These are phyloP conservation scores for Macrolepiota fuliginosa DNA, from an alignment of 768 basidiomycete species.

Conservation along the genomic window DNA sequence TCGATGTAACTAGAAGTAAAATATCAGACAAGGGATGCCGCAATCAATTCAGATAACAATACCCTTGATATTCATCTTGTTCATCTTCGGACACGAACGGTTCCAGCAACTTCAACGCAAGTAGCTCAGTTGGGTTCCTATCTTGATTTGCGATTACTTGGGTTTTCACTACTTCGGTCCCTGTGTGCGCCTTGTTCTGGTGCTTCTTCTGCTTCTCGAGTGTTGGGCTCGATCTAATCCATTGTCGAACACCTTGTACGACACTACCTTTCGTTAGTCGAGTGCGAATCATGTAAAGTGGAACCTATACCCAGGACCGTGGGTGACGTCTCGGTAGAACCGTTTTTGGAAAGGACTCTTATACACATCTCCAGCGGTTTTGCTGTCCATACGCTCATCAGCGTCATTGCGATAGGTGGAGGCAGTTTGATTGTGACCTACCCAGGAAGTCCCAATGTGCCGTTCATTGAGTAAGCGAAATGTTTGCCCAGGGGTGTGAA, in stretches of 20 bases:
- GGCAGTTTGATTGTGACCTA: constrained; percentile 27
- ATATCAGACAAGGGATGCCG: not conserved
- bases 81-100: constrained; percentile 65
- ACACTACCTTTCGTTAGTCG: constrained; percentile 38
- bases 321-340: not conserved
- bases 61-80: constrained; percentile 73
- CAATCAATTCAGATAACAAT: constrained; percentile 16
- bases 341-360: not conserved
- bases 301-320: constrained; percentile 5
- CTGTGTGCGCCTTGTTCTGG: constrained; percentile 36
- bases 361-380: constrained; percentile 41
- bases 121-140: constrained; percentile 50
- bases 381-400: constrained; percentile 38
- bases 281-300: not conserved
- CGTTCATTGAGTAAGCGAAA: constrained; percentile 92
- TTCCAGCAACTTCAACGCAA: constrained; percentile 57
- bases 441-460: constrained; percentile 82
- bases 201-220: constrained; percentile 35
- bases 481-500: constrained; percentile 87
- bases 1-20: constrained; percentile 58
- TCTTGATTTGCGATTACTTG: constrained; percentile 31
- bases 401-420: not conserved
- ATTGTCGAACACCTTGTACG: constrained; percentile 75
- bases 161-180: constrained; percentile 27
- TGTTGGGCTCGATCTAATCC: constrained; percentile 61